Conservation (phyloP, 2,329 filamentous ascomycete species). For the Lachnellula subtilissima region DNA sequence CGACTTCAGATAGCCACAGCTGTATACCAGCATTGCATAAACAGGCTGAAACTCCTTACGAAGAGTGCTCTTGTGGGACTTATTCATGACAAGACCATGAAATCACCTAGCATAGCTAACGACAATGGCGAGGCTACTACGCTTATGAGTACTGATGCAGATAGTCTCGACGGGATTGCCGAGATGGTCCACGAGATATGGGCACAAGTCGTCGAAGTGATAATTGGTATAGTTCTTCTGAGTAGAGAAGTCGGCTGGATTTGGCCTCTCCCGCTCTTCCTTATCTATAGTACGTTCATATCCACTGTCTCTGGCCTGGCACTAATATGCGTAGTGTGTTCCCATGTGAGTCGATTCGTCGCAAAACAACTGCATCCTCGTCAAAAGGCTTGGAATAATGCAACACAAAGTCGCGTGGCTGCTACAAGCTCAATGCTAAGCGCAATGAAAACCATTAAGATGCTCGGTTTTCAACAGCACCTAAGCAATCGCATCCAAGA, state of each 20-base stretch:
- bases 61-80: conserved; percentile 35
- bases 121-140: conserved; percentile 35
- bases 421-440: conserved; percentile 33
- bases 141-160: conserved; percentile 39
- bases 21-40: conserved; percentile 31
- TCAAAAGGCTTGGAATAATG: conserved; percentile 38
- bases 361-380: conserved; percentile 33
- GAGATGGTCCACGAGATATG: conserved; percentile 41
- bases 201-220: conserved; percentile 39
- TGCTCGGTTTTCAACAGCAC: conserved; percentile 26
- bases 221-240: conserved; percentile 37
- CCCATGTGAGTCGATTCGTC: conserved; percentile 38
- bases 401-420: conserved; percentile 38
- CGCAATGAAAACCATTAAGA: conserved; percentile 39
- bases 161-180: conserved; percentile 30
- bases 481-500: conserved; percentile 2
- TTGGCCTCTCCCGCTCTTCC: conserved; percentile 36
- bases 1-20: conserved; percentile 30
- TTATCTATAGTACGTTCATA: conserved; percentile 38
- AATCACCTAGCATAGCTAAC: conserved; percentile 21
- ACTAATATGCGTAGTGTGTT: conserved; percentile 34
- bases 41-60: conserved; percentile 32
- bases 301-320: background rate
- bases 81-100: conserved; percentile 33
- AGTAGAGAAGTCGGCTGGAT: conserved; percentile 39